phyloP scores from a whole-genome alignment of 129 eudicot genomes.

The Helianthus annuus region HanXRQr2.0-SUNRISE NC_035442.2:23705049-23705548 shows the following conservation, averaged over 20 bases:
- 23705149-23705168: too few species aligned
- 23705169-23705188: background rate
- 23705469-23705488: constrained; percentile 62
- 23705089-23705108: background rate
- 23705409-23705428: constrained; percentile 56
- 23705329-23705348: constrained; percentile 75
- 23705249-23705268: too few species aligned
- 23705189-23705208: too few species aligned
- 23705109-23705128: background rate
- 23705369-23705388: constrained; percentile 66
- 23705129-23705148: too few species aligned
- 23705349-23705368: constrained; percentile 60
- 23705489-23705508: constrained; percentile 55
- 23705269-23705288: background rate
- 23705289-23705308: constrained; percentile 32
- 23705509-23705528: constrained; percentile 39
- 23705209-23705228: too few species aligned
- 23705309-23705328: constrained; percentile 79
- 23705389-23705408: constrained; percentile 72
- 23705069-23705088: background rate
- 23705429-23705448: constrained; percentile 44
- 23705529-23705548: constrained; percentile 20
- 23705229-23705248: too few species aligned
- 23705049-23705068: background rate
- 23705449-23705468: constrained; percentile 78